Conservation (phyloP, 192 early-diverging fungal species). For the Coemansia erecta region DNA sequence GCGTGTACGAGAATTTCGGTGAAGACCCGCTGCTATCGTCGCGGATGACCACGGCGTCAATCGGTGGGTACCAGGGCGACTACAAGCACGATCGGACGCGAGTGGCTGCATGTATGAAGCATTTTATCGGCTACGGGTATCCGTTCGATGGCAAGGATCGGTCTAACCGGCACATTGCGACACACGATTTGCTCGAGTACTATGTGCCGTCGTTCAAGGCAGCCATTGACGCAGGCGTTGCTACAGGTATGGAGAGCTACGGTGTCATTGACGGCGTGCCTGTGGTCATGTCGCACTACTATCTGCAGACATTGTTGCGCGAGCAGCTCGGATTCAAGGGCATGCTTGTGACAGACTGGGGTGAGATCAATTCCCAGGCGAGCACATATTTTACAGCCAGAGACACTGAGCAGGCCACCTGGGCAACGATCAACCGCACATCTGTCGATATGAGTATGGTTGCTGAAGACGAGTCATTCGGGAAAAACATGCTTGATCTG, state of each 20-base stretch:
- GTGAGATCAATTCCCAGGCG: slow-evolving; percentile 57
- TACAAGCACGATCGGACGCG: slow-evolving; percentile 61
- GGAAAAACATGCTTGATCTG: slow-evolving; percentile 32
- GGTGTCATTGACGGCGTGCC: slow-evolving; percentile 61
- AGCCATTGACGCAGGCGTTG: slow-evolving; percentile 58
- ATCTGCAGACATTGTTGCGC: slow-evolving; percentile 55
- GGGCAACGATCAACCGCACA: slow-evolving; percentile 48
- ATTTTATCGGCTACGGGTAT: slow-evolving; percentile 64
- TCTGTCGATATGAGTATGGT: slow-evolving; percentile 66
- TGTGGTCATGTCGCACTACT: slow-evolving; percentile 56
- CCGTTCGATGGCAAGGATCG: slow-evolving; percentile 50
- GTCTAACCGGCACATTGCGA: slow-evolving; percentile 48
- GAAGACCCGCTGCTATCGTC: slow-evolving; percentile 59
- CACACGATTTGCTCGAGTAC: slow-evolving; percentile 59
- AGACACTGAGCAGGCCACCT: slow-evolving; percentile 46
- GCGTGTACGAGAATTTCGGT: slow-evolving; percentile 58
- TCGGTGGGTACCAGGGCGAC: slow-evolving; percentile 62
- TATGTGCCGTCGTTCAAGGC: slow-evolving; percentile 62
- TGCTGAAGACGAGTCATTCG: slow-evolving; percentile 57
- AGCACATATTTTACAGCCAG: slow-evolving; percentile 47
- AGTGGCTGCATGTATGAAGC: slow-evolving; percentile 65
- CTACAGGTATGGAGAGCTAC: slow-evolving; percentile 65
- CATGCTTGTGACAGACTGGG: slow-evolving; percentile 63
- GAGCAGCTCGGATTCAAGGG: slow-evolving; percentile 55
- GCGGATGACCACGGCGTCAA: slow-evolving; percentile 54